phyloP scores from a whole-genome alignment of 1,139 yeast species.

The Suhomyces atakaporum region DNA sequence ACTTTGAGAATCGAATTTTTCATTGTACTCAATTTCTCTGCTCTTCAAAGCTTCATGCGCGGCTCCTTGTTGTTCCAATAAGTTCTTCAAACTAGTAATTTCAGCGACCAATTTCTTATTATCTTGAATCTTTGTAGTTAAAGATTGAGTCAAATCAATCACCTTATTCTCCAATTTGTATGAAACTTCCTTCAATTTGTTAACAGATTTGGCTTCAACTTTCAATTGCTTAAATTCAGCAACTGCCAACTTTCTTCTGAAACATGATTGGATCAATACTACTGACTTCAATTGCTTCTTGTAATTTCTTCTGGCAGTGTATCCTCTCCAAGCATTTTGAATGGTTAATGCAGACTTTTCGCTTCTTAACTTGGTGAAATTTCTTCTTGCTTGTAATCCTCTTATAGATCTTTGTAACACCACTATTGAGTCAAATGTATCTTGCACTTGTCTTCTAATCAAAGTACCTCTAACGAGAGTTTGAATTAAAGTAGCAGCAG shows the following conservation, averaged over 20 bases:
- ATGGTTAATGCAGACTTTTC: constrained; percentile 66
- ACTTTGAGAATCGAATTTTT: constrained; percentile 46
- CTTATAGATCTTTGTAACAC: constrained; percentile 69
- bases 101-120: constrained; percentile 71
- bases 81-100: constrained; percentile 54
- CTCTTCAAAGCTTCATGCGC: constrained; percentile 58
- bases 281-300: constrained; percentile 51
- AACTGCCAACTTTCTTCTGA: constrained; percentile 76
- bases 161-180: constrained; percentile 94
- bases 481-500: constrained; percentile 75
- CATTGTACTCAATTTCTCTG: constrained; percentile 56
- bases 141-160: constrained; percentile 84
- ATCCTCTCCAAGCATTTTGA: constrained; percentile 70
- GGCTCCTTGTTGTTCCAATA: constrained; percentile 59
- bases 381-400: constrained; percentile 60
- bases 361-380: constrained; percentile 48
- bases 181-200: constrained; percentile 86
- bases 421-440: constrained; percentile 52
- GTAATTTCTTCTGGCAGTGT: constrained; percentile 49
- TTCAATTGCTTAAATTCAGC: constrained; percentile 63
- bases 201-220: constrained; percentile 87
- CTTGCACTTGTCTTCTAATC: constrained; percentile 49
- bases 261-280: constrained; percentile 71
- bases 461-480: constrained; percentile 66
- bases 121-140: constrained; percentile 76